Base-by-base conservation (phyloP, 495 filamentous ascomycete species). In the Penicillium canariense region DNA sequence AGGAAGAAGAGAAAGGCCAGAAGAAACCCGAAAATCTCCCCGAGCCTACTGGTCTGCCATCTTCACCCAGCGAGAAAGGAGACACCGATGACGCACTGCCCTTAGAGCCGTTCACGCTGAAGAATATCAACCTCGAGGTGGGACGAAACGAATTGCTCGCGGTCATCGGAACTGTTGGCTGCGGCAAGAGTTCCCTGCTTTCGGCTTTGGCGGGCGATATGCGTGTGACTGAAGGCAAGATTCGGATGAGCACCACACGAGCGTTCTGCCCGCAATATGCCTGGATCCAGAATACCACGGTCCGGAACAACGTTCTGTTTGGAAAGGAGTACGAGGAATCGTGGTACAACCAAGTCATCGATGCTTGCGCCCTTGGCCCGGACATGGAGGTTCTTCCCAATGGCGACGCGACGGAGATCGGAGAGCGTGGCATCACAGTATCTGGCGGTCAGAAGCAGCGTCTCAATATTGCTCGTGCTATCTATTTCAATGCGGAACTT, bases 221-320 rank as follows among this genome's bases (percentile, higher is more conserved):
- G 94, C 80, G 91, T 17, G 83, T 84, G 65, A 94, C 89, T 0
- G 70, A 73, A 11, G 94, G 94, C 1, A 75, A 80, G 31, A 78
- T 96, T 5, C 79, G 79, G 5, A 74, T 96, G 48, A 90, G 91
- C 42, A 88, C 88, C 2, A 83, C 83, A 2, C 74, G 91, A 45
- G 88, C 91, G 0, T 96, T 95, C 60, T 98, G 94, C 60, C 91
- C 94, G 0, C 94, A 98, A 62, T 96, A 94, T 63, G 89, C 94
- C 3, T 98, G 94, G 94, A 97, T 98, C 42, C 92, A 97, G 62
- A 98, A 97, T 61, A 76, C 90, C 0, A 87, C 85, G 12, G 85
- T 97, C 5, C 84, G 80, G 52, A 81, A 96, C 48, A 98, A 98
- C 59, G 94, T 98, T 50, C 65, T 95, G 1, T 97, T 98, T 60